Evolutionary conservation across 306 rosid species (phyloP), one percentile per base, ranked within the genome.

Genomic region (Inga leiocalycina): DNA sequence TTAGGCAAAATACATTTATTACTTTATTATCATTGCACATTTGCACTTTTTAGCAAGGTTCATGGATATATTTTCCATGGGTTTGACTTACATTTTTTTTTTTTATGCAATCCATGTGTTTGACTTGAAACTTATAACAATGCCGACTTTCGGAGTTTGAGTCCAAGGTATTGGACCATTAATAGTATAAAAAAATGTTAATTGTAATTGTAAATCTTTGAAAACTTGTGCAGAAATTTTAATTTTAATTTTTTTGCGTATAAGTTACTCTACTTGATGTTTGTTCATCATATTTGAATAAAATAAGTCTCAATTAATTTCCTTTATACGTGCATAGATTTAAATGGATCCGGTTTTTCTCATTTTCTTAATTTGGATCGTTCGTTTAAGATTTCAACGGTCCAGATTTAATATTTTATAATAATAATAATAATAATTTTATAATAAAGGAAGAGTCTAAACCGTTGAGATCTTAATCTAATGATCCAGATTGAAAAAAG

Each of bases 201-300:
- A 56, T n/a, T 56, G 9, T 19, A 46, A 46, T n/a, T 56, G 41
- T 51, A 51, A 51, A 1, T 52, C 6, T 52, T 52, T 52, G n/a
- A 54, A 54, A 54, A 17, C 3, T 16, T 54, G 24, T 51, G 57
- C 57, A 14, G 19, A n/a, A n/a, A n/a, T n/a, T n/a, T n/a, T n/a
- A n/a, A n/a, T n/a, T n/a, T n/a, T n/a, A n/a, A n/a, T n/a, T 48
- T 13, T 3, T 3, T 0, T 1, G 0, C 48, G 3, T 19, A 3
- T 0, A 13, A 13, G 54, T 49, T 49, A 51, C 57, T 51, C 61
- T 54, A 54, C 6, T 19, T 54, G 10, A 54, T 54, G 5, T 16
- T 54, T 54, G 7, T 54, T 14, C n/a, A 51, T 3, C 22, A 15
- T 17, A 54, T 54, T 54, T n/a, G 1, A n/a, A 57, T 57, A 57